Evolutionary conservation across 2,329 filamentous ascomycete species (phyloP).

Genomic region (Dothideomycetidae sp.): DNA sequence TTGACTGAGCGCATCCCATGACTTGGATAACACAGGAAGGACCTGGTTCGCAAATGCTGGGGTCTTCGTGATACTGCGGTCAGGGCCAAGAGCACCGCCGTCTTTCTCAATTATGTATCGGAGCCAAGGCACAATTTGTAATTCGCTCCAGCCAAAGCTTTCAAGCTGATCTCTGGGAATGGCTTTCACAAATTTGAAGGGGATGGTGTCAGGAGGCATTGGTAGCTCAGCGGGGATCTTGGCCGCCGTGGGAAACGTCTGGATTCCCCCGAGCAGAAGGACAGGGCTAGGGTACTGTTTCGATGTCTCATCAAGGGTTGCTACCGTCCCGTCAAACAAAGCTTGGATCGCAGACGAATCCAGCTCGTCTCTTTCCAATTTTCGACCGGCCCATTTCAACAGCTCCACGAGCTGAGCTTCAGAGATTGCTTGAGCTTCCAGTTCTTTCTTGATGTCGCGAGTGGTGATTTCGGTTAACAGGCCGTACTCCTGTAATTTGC

Average conservation of each 20-base stretch:
- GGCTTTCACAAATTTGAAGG: constrained; percentile 64
- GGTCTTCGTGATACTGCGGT: constrained; percentile 57
- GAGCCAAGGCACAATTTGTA: constrained; percentile 78
- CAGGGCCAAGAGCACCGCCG: constrained; percentile 42
- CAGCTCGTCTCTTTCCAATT: constrained; percentile 56
- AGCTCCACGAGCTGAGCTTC: constrained; percentile 70
- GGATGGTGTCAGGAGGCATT: constrained; percentile 66
- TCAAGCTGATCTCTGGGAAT: constrained; percentile 56
- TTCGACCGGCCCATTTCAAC: constrained; percentile 66
- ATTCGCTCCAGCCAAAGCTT: constrained; percentile 69
- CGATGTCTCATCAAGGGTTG: constrained; percentile 42
- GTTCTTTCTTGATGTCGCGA: constrained; percentile 67
- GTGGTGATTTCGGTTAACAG: constrained; percentile 79
- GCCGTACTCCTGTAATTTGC: constrained; percentile 68
- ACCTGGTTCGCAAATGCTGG: constrained; percentile 63
- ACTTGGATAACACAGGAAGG: constrained; percentile 68
- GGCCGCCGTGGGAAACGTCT: constrained; percentile 58
- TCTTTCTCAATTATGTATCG: constrained; percentile 60
- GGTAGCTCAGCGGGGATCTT: constrained; percentile 72
- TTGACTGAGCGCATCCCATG: constrained; percentile 67
- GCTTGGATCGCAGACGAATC: constrained; percentile 52
- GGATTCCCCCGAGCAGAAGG: constrained; percentile 62
- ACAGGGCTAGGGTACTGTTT: constrained; percentile 49
- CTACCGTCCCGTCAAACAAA: constrained; percentile 69
- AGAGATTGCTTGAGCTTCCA: constrained; percentile 68